A percentile compares a stretch with the other conserved stretches of the same genome.
phyloP scores from a whole-genome alignment of 176 grass and related monocot genomes.

The Rhipidocladum racemiflorum region DNA sequence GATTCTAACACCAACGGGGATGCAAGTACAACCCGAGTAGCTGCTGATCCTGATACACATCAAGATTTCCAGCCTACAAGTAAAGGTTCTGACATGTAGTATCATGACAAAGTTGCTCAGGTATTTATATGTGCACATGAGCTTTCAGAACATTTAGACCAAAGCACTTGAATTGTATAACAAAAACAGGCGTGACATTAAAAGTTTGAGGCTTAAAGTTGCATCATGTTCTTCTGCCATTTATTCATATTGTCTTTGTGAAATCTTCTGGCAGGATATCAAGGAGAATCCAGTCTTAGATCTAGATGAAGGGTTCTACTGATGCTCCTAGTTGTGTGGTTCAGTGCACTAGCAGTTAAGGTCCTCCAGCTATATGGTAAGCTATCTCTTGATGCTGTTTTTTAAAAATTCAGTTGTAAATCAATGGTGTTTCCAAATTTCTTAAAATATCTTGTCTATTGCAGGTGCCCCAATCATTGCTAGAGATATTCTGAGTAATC shows the following conservation, averaged over 20 bases:
- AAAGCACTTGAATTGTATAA: not conserved
- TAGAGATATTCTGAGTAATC: constrained; percentile 78
- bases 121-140: constrained; percentile 37
- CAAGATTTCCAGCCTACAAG: constrained; percentile 72
- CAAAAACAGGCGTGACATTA: not conserved
- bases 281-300: constrained; percentile 69
- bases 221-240: not conserved
- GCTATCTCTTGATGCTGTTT: not conserved
- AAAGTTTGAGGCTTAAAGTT: not conserved
- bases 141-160: not conserved
- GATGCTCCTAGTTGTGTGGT: constrained; percentile 84
- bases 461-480: constrained; percentile 58
- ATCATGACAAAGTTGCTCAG: constrained; percentile 43
- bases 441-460: constrained; percentile 30
- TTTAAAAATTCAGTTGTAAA: not conserved
- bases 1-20: constrained; percentile 35
- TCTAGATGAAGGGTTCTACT: constrained; percentile 91
- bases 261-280: constrained; percentile 56
- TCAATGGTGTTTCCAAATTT: not conserved
- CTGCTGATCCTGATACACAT: constrained; percentile 67
- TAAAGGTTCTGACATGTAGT: constrained; percentile 51
- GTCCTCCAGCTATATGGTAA: constrained; percentile 87
- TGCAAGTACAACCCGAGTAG: constrained; percentile 32
- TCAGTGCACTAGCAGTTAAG: constrained; percentile 91
- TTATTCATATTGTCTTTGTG: not conserved